Evolutionary conservation across 805 yeast genomes (phyloP).

Genomic region (Candida coquimbonensis): DNA sequence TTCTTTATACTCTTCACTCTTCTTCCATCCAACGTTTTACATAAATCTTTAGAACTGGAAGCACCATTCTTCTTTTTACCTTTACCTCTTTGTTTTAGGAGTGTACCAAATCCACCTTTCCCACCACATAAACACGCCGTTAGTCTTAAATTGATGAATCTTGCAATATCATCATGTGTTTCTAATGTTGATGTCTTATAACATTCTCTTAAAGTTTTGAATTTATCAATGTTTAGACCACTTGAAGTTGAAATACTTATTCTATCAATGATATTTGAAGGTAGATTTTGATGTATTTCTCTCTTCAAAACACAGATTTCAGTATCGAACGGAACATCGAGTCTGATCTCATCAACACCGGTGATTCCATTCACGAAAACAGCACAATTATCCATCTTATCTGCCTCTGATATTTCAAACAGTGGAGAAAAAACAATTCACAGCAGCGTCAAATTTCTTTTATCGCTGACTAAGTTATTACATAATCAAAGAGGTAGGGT

Average conservation of each 20-base stretch:
- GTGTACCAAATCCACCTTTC: conserved; percentile 45
- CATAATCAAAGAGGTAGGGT: neutral
- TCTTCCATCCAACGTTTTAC: conserved; percentile 35
- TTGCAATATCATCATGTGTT: conserved; percentile 1
- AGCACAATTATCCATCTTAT: conserved; percentile 1
- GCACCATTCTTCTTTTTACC: conserved; percentile 24
- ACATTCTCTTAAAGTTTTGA: conserved; percentile 1
- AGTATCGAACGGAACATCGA: conserved; percentile 1
- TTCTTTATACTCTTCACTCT: conserved; percentile 29
- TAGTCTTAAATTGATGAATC: conserved; percentile 24
- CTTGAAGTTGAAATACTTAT: conserved; percentile 9
- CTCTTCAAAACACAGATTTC: neutral
- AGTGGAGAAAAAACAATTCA: no score
- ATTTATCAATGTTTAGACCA: conserved; percentile 9
- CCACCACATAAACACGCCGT: conserved; percentile 38
- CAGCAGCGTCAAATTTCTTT: no score
- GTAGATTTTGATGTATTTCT: conserved; percentile 7
- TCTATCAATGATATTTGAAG: conserved; percentile 1
- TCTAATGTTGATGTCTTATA: no score
- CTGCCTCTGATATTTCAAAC: no score
- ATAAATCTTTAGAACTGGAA: conserved; percentile 26
- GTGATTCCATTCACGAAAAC: conserved; percentile 14
- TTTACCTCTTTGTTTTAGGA: conserved; percentile 34
- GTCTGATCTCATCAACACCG: conserved; percentile 11
- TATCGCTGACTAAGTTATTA: neutral